These are phyloP conservation scores for Cystofilobasidium ferigula DNA, from an alignment of 768 basidiomycete species.

Conservation along the genomic window DNA sequence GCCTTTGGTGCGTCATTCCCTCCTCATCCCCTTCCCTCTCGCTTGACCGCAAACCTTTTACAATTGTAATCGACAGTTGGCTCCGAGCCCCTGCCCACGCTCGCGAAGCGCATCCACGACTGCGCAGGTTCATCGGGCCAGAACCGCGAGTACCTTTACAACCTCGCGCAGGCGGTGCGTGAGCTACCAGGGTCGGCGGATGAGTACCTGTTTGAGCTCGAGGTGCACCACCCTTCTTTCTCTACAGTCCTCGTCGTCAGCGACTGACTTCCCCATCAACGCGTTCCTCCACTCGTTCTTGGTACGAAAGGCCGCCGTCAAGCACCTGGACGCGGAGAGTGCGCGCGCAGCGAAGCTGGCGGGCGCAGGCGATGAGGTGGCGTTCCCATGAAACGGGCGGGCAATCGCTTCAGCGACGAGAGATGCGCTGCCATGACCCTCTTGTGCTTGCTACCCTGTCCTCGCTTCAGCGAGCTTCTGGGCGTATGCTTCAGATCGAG, in stretches of 20 bases:
- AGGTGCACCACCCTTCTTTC: not conserved
- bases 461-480: not conserved
- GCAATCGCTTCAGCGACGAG: too few species aligned
- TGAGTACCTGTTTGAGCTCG: conserved; percentile 36
- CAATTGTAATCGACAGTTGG: too few species aligned
- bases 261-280: too few species aligned
- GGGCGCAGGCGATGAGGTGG: too few species aligned
- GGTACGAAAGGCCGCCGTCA: too few species aligned
- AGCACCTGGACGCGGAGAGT: too few species aligned
- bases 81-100: conserved; percentile 59
- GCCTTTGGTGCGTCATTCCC: conserved; percentile 57
- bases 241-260: too few species aligned
- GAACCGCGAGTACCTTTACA: conserved; percentile 87
- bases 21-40: not conserved
- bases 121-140: conserved; percentile 76
- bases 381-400: too few species aligned
- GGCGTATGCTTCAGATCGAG: not conserved
- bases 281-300: too few species aligned
- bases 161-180: conserved; percentile 61
- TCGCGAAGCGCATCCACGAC: conserved; percentile 59
- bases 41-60: not conserved
- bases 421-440: too few species aligned
- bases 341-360: too few species aligned
- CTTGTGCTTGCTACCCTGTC: too few species aligned
- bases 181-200: conserved; percentile 43